Evolutionary conservation across 768 basidiomycete species (phyloP), one percentile per base, ranked within the genome.

Genomic region (Gymnopilus dilepis): DNA sequence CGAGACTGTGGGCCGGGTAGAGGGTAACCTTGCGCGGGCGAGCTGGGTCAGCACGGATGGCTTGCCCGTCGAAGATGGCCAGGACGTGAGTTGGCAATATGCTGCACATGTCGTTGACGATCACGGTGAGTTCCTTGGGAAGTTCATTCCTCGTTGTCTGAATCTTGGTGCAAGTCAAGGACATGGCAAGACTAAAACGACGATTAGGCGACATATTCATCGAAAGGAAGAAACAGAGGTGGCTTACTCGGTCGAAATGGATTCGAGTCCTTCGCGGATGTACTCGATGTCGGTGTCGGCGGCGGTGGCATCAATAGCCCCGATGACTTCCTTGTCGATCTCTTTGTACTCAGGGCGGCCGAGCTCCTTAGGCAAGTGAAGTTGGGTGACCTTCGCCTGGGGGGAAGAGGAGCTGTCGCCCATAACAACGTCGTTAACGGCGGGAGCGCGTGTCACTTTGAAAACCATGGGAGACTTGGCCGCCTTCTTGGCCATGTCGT

Each of bases 1-100:
- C 79, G 54, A 91, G 73, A 33, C 85, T 84, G 74, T 94, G 92
- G 11, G 85, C 82, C 4, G 92, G 87, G 65, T 83, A 87, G 55
- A 93, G 78, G 9, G 80, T 76, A 26, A 81, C 72, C 62, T 76
- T 76, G 28, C 62, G 65, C 21, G 66, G 65, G 6, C 33, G 15
- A 8, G 61, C 15, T 26, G 64, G 28, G 5, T 26, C 28, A 7
- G 61, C 57, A 64, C 72, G 51, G 69, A 65, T 63, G 53, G 52
- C 52, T 34, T 43, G 70, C 41, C 33, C 63, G 69, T 11, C 72
- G 45, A 71, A 76, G 50, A 88, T 70, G 17, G 85, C 86, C 21
- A 88, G 72, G 65, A 84, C 75, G 66, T 88, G 87, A 0, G 84
- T 82, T 7, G 86, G 86, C 33, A 76, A 62, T 42, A 75, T 63